These are phyloP conservation scores for Coemansia sp. DNA, from an alignment of 192 early-diverging fungal species.

Conservation along the genomic window DNA sequence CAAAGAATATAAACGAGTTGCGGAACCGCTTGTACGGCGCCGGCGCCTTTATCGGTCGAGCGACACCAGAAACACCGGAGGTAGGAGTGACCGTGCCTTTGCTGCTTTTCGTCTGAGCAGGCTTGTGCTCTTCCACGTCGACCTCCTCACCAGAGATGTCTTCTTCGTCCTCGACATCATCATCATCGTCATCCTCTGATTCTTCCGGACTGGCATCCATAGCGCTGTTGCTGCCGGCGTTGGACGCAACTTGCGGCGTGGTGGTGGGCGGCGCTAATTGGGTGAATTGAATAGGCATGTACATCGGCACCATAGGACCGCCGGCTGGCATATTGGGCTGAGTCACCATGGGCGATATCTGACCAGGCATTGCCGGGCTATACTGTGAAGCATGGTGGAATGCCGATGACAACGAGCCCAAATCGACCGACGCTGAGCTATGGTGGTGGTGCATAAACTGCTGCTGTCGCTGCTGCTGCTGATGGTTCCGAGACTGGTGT, in stretches of 20 bases:
- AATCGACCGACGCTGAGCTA: slow-evolving; percentile 34
- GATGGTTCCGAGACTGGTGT: background rate
- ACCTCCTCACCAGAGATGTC: slow-evolving; percentile 9
- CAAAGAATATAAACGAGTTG: slow-evolving; percentile 58
- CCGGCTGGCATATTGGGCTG: slow-evolving; percentile 16
- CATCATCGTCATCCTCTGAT: slow-evolving; percentile 14
- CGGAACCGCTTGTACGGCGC: slow-evolving; percentile 52
- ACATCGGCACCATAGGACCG: slow-evolving; percentile 10
- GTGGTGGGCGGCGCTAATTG: background rate
- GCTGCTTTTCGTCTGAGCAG: background rate
- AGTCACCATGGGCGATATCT: slow-evolving; percentile 26
- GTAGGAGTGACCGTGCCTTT: slow-evolving; percentile 2
- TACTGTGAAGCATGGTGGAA: slow-evolving; percentile 32
- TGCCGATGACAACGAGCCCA: slow-evolving; percentile 33
- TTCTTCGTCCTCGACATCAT: slow-evolving; percentile 26
- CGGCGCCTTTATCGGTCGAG: slow-evolving; percentile 10
- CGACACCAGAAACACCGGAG: background rate
- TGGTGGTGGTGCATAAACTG: slow-evolving; percentile 25
- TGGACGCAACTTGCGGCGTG: background rate
- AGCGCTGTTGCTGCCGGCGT: slow-evolving; percentile 1
- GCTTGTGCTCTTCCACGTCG: background rate
- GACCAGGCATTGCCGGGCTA: slow-evolving; percentile 27
- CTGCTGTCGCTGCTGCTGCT: slow-evolving; percentile 8
- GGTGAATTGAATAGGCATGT: slow-evolving; percentile 13
- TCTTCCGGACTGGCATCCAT: slow-evolving; percentile 15